phyloP scores from a whole-genome alignment of 495 filamentous ascomycete species.

The Lasiosphaeria miniovina region DNA sequence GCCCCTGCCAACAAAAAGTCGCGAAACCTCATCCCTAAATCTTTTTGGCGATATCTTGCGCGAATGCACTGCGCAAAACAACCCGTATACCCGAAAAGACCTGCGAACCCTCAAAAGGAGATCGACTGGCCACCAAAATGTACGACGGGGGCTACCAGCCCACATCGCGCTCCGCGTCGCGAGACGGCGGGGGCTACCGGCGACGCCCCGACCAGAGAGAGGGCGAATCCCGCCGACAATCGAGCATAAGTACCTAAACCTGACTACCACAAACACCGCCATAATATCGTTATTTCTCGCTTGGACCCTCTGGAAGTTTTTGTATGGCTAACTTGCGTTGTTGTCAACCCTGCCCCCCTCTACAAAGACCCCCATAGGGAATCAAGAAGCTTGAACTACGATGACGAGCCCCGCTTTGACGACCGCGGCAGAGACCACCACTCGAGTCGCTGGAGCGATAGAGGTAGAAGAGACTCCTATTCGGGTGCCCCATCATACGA shows the following conservation, averaged over 20 bases:
- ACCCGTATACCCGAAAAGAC: too few relatives aligned
- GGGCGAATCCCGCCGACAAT: conserved; percentile 32
- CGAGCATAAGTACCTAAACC: conserved; percentile 48
- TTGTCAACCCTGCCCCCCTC: conserved; percentile 22
- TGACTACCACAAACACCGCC: conserved; percentile 6
- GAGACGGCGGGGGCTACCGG: conserved; percentile 23
- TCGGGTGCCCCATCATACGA: neutral
- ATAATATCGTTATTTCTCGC: neutral
- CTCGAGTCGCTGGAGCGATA: neutral
- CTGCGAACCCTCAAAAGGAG: neutral
- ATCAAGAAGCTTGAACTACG: conserved; percentile 29
- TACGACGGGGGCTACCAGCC: conserved; percentile 20
- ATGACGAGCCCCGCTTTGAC: conserved; percentile 19
- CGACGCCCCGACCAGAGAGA: conserved; percentile 27
- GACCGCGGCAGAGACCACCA: conserved; percentile 5
- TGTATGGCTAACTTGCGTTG: conserved; percentile 31
- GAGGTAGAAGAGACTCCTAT: neutral
- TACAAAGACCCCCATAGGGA: conserved; percentile 9
- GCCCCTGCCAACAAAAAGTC: neutral
- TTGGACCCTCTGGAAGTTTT: conserved; percentile 6
- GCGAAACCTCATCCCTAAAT: too few relatives aligned
- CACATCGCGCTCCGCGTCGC: conserved; percentile 14
- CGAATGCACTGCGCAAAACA: too few relatives aligned
- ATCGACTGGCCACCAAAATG: conserved; percentile 15
- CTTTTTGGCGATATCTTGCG: too few relatives aligned